Evolutionary conservation across 371 early-diverging fungal genomes (phyloP), one percentile per base, ranked within the genome.

Genomic region (Mortierella sp.): DNA sequence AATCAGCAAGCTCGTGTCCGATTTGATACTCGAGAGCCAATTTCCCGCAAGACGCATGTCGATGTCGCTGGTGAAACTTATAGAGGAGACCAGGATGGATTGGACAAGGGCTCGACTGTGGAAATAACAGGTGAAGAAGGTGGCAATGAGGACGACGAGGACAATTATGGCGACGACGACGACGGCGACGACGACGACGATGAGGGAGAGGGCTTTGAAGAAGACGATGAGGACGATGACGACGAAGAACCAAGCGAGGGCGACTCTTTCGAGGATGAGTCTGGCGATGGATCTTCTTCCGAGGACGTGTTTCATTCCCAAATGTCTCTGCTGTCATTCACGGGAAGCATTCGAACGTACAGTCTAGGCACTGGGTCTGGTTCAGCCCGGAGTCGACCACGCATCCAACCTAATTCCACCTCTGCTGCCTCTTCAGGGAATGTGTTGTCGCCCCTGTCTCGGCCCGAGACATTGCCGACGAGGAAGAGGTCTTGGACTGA

Each of bases 351-450:
- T 55, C 80, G 77, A 24, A 86, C 87, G 1, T 82, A 86, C 48
- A 82, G 78, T 58, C 71, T 86, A n/a, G 87, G 87, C 14, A 73
- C 80, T 34, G 83, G 83, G 21, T 86, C 87, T 5, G 87, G 87
- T 3, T 86, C 87, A 0, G 87, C 87, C 2, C 76, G 87, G 34
- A 82, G 87, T 55, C 80, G 87, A 54, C 87, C 87, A 21, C 81
- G 85, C 19, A 73, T 84, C 34, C 55, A 44, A 10, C 74, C 80
- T 4, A 28, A 57, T 0, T 31, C 16, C 44, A 45, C 21, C 21
- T 4, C 31, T 2, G 34, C 8, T 42, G 45, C 21, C n/a, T 28
- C 31, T n/a, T 58, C 31, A 28, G 44, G 44, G 60, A 58, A 72
- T n/a, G 38, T 34, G 14, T 31, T 52, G 16, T 21, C 50, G n/a